phyloP scores from a whole-genome alignment of 75 land plant species.

The Azolla pinnata region DNA sequence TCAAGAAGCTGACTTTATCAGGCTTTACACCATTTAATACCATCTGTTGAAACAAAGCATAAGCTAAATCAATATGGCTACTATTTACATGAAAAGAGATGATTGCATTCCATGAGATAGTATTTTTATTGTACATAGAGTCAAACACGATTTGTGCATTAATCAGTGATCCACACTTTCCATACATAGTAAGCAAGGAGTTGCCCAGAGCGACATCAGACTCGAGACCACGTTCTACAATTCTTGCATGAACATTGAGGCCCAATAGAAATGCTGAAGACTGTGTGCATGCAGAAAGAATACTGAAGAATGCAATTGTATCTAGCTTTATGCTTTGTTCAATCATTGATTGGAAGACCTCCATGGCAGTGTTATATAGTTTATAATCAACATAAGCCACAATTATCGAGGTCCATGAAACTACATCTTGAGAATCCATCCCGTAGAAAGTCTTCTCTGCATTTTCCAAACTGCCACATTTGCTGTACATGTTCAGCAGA shows the following conservation, averaged over 20 bases:
- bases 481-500: conserved; percentile 25
- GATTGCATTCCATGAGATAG: conserved; percentile 41
- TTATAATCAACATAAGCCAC: conserved; percentile 21
- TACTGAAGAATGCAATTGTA: conserved; percentile 9
- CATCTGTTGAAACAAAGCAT: conserved; percentile 26
- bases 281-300: conserved; percentile 23
- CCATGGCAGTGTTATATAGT: conserved; percentile 11
- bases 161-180: conserved; percentile 28
- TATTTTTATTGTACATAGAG: conserved; percentile 17
- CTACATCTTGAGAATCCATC: conserved; percentile 24
- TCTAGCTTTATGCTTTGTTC: conserved; percentile 19
- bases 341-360: conserved; percentile 15
- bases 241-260: conserved; percentile 20
- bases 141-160: conserved; percentile 24
- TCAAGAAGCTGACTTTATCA: conserved; percentile 21
- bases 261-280: conserved; percentile 15
- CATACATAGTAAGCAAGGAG: conserved; percentile 37
- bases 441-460: conserved; percentile 15
- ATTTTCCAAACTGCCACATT: conserved; percentile 11
- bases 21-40: conserved; percentile 9
- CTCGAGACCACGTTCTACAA: conserved; percentile 12
- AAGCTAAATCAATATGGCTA: conserved; percentile 23
- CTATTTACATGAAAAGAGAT: conserved; percentile 25
- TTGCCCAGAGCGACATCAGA: conserved; percentile 24
- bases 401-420: conserved; percentile 37